These are phyloP conservation scores for Leccinum variabile DNA, from an alignment of 1,284 basidiomycete genomes.

Conservation along the genomic window DNA sequence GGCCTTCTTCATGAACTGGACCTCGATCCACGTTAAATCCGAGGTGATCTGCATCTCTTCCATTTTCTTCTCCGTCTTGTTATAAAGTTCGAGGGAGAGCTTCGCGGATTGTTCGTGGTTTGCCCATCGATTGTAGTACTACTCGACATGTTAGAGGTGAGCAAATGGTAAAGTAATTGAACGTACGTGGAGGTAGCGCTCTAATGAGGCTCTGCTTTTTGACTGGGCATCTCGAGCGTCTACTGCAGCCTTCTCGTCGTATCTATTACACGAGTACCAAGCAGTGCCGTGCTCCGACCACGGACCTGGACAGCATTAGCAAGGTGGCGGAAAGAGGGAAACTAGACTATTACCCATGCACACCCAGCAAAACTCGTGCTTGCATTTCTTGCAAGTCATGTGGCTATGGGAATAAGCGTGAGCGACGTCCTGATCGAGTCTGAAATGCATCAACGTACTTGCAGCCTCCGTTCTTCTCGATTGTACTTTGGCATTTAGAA, in stretches of 20 bases:
- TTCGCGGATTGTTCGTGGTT: constrained; percentile 99
- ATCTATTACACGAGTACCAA: constrained; percentile 98
- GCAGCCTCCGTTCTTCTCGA: constrained; percentile 99
- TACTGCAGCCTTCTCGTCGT: constrained; percentile 88
- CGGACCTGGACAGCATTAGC: constrained; percentile 53
- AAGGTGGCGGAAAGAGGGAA: not conserved
- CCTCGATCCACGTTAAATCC: constrained; percentile 95
- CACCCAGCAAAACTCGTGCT: constrained; percentile 85
- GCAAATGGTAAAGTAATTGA: not conserved
- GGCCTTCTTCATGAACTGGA: constrained; percentile 98
- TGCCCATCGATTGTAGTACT: constrained; percentile 98
- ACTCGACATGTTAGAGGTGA: constrained; percentile 4
- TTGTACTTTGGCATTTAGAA: constrained; percentile 91
- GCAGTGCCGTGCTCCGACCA: constrained; percentile 98
- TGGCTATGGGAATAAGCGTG: constrained; percentile 55
- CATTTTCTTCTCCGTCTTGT: constrained; percentile 99
- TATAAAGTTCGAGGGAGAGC: constrained; percentile 89
- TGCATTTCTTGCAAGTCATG: constrained; percentile 99
- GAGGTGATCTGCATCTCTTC: constrained; percentile 97
- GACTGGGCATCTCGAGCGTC: constrained; percentile 91
- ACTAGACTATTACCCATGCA: constrained; percentile 61
- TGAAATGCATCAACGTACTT: constrained; percentile 61
- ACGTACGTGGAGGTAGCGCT: constrained; percentile 94
- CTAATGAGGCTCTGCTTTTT: constrained; percentile 83
- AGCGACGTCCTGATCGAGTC: constrained; percentile 1